Evolutionary conservation across 495 filamentous ascomycete genomes (phyloP).

Genomic region (Xanthoparmelia taractica): DNA sequence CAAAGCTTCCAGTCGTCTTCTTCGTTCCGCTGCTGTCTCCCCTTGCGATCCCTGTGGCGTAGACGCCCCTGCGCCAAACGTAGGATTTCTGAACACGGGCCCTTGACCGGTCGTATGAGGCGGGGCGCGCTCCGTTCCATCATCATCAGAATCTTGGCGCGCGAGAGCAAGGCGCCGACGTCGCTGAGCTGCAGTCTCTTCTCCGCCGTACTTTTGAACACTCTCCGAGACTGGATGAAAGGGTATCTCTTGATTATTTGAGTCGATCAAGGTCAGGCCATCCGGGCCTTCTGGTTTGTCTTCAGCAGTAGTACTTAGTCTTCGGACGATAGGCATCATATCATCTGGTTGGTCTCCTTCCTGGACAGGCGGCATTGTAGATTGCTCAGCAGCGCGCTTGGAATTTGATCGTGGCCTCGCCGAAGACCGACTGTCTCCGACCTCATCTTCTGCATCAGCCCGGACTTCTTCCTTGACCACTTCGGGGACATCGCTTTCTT

Average conservation of each 20-base stretch:
- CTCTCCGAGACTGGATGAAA: constrained; percentile 41
- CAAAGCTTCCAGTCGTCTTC: constrained; percentile 77
- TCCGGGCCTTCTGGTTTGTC: constrained; percentile 22
- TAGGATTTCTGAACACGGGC: background rate
- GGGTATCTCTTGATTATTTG: constrained; percentile 30
- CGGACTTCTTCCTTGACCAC: constrained; percentile 50
- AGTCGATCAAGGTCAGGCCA: constrained; percentile 28
- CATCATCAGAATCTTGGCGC: constrained; percentile 50
- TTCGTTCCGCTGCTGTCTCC: constrained; percentile 77
- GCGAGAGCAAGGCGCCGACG: constrained; percentile 37
- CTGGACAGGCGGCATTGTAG: constrained; percentile 5
- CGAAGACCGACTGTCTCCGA: constrained; percentile 1
- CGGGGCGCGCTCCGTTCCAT: constrained; percentile 50
- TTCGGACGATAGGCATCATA: constrained; percentile 22
- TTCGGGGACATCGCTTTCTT: constrained; percentile 56
- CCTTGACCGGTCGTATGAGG: constrained; percentile 25
- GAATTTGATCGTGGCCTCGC: constrained; percentile 11
- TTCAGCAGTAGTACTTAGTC: constrained; percentile 24
- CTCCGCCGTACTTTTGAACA: constrained; percentile 37
- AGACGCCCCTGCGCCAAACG: constrained; percentile 4
- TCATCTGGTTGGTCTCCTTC: constrained; percentile 14
- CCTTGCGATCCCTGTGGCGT: constrained; percentile 38
- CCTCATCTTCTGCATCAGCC: constrained; percentile 35
- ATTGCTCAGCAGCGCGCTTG: background rate
- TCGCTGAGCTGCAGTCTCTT: constrained; percentile 41